Evolutionary conservation across 331 rosid species (phyloP), one percentile per base, ranked within the genome.

Genomic region (Spiraea crenata): DNA sequence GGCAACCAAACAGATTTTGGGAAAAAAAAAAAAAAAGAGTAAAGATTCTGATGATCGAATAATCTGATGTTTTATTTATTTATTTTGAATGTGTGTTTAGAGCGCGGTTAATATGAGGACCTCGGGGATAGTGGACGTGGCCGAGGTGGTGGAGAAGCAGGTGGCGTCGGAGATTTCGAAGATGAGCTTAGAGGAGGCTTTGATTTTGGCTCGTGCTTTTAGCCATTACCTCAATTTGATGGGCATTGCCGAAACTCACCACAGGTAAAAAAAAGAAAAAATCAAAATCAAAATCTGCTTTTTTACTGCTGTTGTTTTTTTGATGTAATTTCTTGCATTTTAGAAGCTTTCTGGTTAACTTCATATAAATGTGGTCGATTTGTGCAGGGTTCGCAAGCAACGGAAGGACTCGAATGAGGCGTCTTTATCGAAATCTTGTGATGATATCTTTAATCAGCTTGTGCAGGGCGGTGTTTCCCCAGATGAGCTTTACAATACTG

Each of bases 161-260:
- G 83, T 88, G 41, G 90, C 92, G 34, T 82, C 96, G 8, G 97
- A 88, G 83, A 82, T 93, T 46, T 93, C 97, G 37, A 76, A 90
- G 73, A 88, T 90, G 98, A 78, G 85, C 16, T 73, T 90, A 19
- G 93, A 90, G 62, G 98, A 88, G 81, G 98, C 97, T n/a, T 68
- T 93, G n/a, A 81, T 83, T 59, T 87, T 90, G 17, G 97, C 93
- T 85, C 98, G 97, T 64, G 93, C 97, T 54, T 90, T 90, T 69
- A 87, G 98, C 74, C 97, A 93, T 55, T 85, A 86, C 82, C 97
- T 93, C 81, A 90, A 87, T 77, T 74, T 93, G 84, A 90, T 82
- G 89, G 93, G 98, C 50, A 87, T 93, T 74, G 98, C 98, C 40
- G 98, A 93, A 81, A 91, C 96, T 48, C 97, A 93, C 79, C 98